Base-by-base conservation (phyloP, 805 yeast species). In the Brettanomyces bruxellensis region DNA sequence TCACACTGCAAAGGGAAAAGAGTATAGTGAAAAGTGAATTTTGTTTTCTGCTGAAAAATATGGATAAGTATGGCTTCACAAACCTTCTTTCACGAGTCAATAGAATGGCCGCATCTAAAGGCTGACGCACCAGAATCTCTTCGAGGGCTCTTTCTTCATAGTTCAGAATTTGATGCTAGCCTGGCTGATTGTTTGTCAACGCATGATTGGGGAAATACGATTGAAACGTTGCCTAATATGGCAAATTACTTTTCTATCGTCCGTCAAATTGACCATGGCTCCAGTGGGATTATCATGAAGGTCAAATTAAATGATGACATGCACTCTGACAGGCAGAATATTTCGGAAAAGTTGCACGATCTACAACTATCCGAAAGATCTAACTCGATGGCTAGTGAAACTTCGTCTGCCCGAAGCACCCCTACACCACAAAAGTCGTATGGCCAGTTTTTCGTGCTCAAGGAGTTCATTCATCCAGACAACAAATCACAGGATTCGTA, bases 241-340 rank as follows among this genome's bases (percentile, higher is more conserved):
- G 8, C 38, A 12, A 45, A 48, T 8, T 41, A 34, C 5, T 40
- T 58, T 7, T 36, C 6, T 12, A 13, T 47, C 4, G 64, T 57
- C 13, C 25, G 41, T 14, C 44, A 47, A 28, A 18, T 61, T 3
- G 62, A 60, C 39, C 54, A 58, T 41, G 67, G 67, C n/a, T 54
- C 65, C 3, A 65, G 67, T 34, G 67, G 67, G 3, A 40, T 47
- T 3, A 56, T 63, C 6, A 41, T 46, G 24, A 60, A 55, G 46
- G 57, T 54, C 12, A 54, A 52, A 14, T 24, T 30, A 30, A 18
- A 18, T 18, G 18, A 18, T 18, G 18, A 18, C 18, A 18, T 18
- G 18, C 18, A 18, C 18, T 18, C 18, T 18, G 18, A 18, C 18
- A 18, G 18, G 18, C 18, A 18, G 18, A 5, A 51, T 48, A 39